Base-by-base conservation (phyloP, 2,329 filamentous ascomycete species). In the Fusarium marasasianum region DNA sequence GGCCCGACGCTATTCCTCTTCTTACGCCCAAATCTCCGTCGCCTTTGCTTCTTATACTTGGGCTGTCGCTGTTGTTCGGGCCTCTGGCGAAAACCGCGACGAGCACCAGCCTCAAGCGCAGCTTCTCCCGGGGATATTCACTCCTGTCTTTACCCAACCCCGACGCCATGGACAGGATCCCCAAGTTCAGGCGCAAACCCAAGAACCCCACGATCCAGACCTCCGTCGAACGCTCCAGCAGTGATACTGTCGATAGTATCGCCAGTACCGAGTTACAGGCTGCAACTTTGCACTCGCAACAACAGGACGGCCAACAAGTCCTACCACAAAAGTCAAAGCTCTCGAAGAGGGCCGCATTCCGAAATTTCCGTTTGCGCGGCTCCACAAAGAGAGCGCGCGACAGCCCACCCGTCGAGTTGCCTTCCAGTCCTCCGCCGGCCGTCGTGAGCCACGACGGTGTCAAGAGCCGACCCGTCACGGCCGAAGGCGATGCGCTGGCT, bases 311-410 rank as follows among this genome's bases (percentile, higher is more conserved):
- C 20, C 69, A 71, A 35, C 73, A 67, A 50, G 37, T 29, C 12
- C 70, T 55, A 33, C 55, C 58, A n/a, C 78, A 74, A 38, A 77
- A 78, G 33, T 53, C 65, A 13, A 81, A 78, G 63, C 64, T 77
- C 33, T 71, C 78, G 33, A 82, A 82, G 63, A 82, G 81, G 47
- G 81, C 83, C 24, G 79, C 86, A 45, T 86, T 88, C 57, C 83
- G 84, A 45, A 82, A 81, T 69, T 81, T 88, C 65, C 83, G 85
- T 58, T 81, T 87, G 59, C 83, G 84, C 61, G 80, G 82, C 61
- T 82, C 85, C 31, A 81, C 83, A 61, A 88, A 88, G 80, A 85
- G 87, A 77, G 84, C 85, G 24, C 79, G 82, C 59, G 78, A 80
- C 65, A 83, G 84, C 58, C 87, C 87, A 24, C 82, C 84, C 44